These are phyloP conservation scores for Cylindrotheca closterium DNA, from an alignment of 108 stramenopile genomes.

Conservation along the genomic window DNA sequence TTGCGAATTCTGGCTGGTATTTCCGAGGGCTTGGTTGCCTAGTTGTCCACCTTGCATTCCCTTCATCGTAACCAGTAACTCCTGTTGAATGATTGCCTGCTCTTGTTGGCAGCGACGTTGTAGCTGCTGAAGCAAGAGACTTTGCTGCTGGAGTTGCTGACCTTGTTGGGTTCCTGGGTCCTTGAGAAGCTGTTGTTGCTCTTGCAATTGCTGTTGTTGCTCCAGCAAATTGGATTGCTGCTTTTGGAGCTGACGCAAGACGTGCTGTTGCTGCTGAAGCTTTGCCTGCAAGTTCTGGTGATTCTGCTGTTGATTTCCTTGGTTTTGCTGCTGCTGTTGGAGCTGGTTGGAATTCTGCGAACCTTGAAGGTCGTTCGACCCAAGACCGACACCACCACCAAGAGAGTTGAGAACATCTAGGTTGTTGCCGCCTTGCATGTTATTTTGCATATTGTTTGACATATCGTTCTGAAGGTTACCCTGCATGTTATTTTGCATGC, in stretches of 20 bases:
- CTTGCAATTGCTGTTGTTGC: constrained; percentile 53
- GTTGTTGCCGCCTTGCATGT: constrained; percentile 6
- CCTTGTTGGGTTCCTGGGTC: constrained; percentile 41
- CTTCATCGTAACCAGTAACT: constrained; percentile 35
- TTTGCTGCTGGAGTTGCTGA: constrained; percentile 61
- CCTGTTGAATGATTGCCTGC: constrained; percentile 49
- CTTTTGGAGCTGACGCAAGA: constrained; percentile 42
- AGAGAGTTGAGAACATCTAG: not conserved
- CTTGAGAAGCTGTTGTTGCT: constrained; percentile 38
- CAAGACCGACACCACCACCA: not conserved
- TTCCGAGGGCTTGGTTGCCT: constrained; percentile 1
- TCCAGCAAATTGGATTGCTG: constrained; percentile 42
- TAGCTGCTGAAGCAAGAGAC: constrained; percentile 47
- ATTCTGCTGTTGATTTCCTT: constrained; percentile 28
- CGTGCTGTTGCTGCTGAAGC: constrained; percentile 49
- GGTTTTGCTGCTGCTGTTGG: constrained; percentile 13
- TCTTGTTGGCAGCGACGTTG: constrained; percentile 62
- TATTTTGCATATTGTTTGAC: not conserved
- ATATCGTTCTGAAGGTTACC: constrained; percentile 4
- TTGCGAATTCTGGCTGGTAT: constrained; percentile 2
- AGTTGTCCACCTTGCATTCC: constrained; percentile 14
- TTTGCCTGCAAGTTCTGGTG: constrained; percentile 30
- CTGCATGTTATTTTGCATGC: constrained; percentile 3
- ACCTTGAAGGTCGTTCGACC: constrained; percentile 8
- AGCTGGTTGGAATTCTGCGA: constrained; percentile 7